A percentile compares a stretch with the other conserved stretches of the same genome.
phyloP scores from a whole-genome alignment of 73 alveolate genomes.

The Tetrahymena malaccensis region DNA sequence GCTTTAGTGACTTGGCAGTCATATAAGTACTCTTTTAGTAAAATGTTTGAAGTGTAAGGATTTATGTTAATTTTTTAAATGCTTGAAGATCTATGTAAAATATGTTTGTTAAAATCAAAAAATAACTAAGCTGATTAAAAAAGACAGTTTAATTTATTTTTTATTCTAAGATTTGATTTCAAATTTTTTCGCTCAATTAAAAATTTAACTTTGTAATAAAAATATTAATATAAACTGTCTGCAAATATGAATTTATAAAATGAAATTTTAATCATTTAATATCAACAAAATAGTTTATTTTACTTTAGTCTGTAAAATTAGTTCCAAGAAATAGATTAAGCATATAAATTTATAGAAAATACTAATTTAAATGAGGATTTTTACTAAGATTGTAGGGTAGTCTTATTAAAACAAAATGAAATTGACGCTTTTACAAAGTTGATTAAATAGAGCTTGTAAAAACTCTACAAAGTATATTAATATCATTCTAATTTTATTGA shows the following conservation, averaged over 20 bases:
- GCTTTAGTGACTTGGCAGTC: too few relatives aligned
- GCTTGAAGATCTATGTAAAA: background rate
- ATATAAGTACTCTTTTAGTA: too few relatives aligned
- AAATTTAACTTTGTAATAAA: too few relatives aligned
- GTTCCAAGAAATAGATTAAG: background rate
- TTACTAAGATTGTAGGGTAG: background rate
- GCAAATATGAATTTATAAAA: background rate
- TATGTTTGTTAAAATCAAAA: too few relatives aligned
- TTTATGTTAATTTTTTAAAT: too few relatives aligned
- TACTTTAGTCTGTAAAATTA: too few relatives aligned
- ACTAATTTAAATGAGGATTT: background rate
- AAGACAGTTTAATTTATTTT: background rate
- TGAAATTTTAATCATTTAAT: background rate
- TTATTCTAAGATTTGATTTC: too few relatives aligned
- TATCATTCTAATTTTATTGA: background rate
- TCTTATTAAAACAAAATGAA: background rate
- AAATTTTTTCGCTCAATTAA: too few relatives aligned
- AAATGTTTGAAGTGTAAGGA: too few relatives aligned
- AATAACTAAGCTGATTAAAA: background rate
- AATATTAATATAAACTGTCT: too few relatives aligned
- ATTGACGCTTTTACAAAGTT: background rate
- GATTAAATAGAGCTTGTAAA: background rate
- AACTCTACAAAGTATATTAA: background rate
- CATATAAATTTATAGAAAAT: background rate
- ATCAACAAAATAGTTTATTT: too few relatives aligned